Evolutionary conservation across 2,329 filamentous ascomycete genomes (phyloP).

Genomic region (Saccharata proteae): DNA sequence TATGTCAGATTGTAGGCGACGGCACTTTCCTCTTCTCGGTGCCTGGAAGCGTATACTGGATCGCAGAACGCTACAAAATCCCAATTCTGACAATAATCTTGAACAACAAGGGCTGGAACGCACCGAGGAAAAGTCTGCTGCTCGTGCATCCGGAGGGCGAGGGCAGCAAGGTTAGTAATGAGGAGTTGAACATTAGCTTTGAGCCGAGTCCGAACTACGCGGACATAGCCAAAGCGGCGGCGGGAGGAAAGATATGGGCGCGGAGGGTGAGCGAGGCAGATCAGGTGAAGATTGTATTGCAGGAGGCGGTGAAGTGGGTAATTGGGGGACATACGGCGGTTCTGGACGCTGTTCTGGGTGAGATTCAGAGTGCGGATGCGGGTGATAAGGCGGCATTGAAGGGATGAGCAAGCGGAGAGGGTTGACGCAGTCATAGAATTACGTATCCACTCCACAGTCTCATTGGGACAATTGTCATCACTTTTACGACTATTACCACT

Average conservation of each 20-base stretch:
- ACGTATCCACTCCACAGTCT: too few relatives aligned
- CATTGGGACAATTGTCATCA: too few relatives aligned
- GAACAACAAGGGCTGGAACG: slow-evolving; percentile 63
- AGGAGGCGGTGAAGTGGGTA: slow-evolving; percentile 48
- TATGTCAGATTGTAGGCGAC: slow-evolving; percentile 48
- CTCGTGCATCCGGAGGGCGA: slow-evolving; percentile 55
- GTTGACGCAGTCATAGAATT: too few relatives aligned
- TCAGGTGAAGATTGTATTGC: slow-evolving; percentile 42
- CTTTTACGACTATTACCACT: too few relatives aligned
- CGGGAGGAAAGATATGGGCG: slow-evolving; percentile 50
- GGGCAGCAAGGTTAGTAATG: slow-evolving; percentile 48
- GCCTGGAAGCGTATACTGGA: slow-evolving; percentile 57
- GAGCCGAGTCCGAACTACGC: slow-evolving; percentile 54
- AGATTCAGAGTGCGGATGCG: slow-evolving; percentile 42
- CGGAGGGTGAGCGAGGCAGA: slow-evolving; percentile 44
- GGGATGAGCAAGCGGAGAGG: too few relatives aligned
- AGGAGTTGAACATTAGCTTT: slow-evolving; percentile 55
- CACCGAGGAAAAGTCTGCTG: slow-evolving; percentile 47
- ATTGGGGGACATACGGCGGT: slow-evolving; percentile 47
- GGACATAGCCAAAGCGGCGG: slow-evolving; percentile 55
- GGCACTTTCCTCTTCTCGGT: slow-evolving; percentile 56
- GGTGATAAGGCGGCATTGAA: slow-evolving; percentile 22
- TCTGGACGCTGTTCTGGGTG: slow-evolving; percentile 47
- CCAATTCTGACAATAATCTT: slow-evolving; percentile 55
- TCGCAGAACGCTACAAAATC: slow-evolving; percentile 52